Evolutionary conservation across 768 basidiomycete genomes (phyloP), one percentile per base, ranked within the genome.

Genomic region (Boletus barrowsii): DNA sequence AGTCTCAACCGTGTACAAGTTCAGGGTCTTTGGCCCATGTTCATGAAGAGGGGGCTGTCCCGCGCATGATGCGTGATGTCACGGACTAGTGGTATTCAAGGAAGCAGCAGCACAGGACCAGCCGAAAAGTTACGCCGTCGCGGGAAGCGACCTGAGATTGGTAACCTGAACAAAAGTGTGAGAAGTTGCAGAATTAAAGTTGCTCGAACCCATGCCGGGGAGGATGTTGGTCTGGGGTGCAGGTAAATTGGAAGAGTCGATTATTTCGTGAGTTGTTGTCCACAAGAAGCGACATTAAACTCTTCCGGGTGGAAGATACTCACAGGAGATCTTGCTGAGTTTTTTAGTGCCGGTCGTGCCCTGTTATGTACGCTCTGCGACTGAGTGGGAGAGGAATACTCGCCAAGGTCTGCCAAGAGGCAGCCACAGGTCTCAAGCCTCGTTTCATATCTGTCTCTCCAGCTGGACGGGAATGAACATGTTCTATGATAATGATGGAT

Each of bases 151-250:
- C 47, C 56, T 39, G 46, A 44, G 51, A 55, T 51, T 48, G 63
- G 57, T 9, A 65, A 55, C 35, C 29, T 55, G 57, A 57, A 65
- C 49, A 42, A 59, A 50, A 50, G 56, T 55, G 56, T 65, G 64
- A 56, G 64, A 65, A 54, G 11, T n/a, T 41, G n/a, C 10, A 11
- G 22, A 14, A 13, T n/a, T 41, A 33, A 37, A 13, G 39, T 20
- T 40, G 35, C 7, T 47, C 35, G 32, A 59, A 47, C 39, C 13
- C 36, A 18, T 37, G 40, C 36, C 24, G 52, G 42, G 40, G 29
- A 22, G 40, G 49, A 42, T 37, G 42, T 22, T 43, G 18, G 11
- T 30, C 37, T 42, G 57, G 6, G n/a, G 48, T 42, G 43, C 30
- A 55, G 58, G 42, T 47, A 49, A 48, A 26, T 54, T 59, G 53